Base-by-base conservation (phyloP, 2,329 filamentous ascomycete genomes). In the Coniochaeta prunicola region DNA sequence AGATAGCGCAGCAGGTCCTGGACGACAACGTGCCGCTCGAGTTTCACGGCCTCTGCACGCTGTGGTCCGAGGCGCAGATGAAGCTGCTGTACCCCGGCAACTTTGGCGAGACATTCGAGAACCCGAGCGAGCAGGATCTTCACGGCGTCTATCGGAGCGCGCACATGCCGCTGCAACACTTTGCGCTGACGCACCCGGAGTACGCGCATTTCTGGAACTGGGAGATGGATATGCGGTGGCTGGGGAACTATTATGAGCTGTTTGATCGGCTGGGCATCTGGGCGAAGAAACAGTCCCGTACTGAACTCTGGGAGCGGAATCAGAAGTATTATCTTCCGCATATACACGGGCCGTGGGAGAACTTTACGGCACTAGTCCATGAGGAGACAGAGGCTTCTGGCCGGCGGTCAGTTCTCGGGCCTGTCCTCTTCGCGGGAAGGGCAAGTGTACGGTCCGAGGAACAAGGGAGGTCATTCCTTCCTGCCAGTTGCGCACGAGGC, bases 31-130 rank as follows among this genome's bases (percentile, higher is more conserved):
- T 92, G 1, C 89, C 90, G 0, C 69, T 76, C 24, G 89, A 93
- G 69, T 96, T 96, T 72, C 89, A 87, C 69, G 84, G 87, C 61
- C 83, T 96, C 71, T 89, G 88, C 50, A 91, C 88, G 0, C 77
- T 96, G 6, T 96, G 91, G 91, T 92, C 90, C 2, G 90, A 94
- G 71, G 80, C 84, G 57, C 90, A 93, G 72, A 93, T 96, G 89
- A 80, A 81, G 59, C 79, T 92, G 59, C 86, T 91, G 71, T 96
- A 96, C 68, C 72, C 81, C 61, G 83, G 83, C 1, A 82, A 84
- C 42, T 87, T 92, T n/a, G 86, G 88, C 64, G 84, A 87, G 50
- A 83, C 86, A 1, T 85, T 87, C 66, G 76, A 80, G 58, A 83
- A 84, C 67, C 81, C 80, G 7, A 79, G 77, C 59, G 73, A 81